Base-by-base conservation (phyloP, 306 rosid species). In the barrel medic (Medicago truncatula) region DNA sequence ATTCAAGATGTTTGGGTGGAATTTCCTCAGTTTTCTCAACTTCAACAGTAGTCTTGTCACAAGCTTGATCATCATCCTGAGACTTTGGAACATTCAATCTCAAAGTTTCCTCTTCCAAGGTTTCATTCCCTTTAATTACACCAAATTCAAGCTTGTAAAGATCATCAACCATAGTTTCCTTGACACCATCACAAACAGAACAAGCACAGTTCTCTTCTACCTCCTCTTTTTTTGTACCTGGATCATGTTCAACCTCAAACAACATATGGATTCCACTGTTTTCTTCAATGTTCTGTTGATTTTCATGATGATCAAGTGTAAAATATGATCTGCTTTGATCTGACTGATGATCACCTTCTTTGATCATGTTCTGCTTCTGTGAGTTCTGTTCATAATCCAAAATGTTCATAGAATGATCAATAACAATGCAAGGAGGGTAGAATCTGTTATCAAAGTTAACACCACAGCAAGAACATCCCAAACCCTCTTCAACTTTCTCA, bases 401-500 rank as follows among this genome's bases (percentile, higher is more conserved):
- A 89, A 73, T 85, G 21, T 73, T 80, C 87, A 87, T 80, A 75
- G 93, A 83, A 50, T 97, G 97, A 71, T 92, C 89, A 38, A 89
- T 71, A 58, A 90, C 66, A 83, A 86, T 67, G 75, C 95, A 90
- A 83, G 96, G 91, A 76, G 90, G 82, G 85, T 84, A 87, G 39
- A 83, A 79, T 31, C 89, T 86, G 76, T 28, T 70, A 46, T 82
- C 85, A 71, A 92, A 78, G 47, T 71, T 76, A 56, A 77, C 84
- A 36, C 96, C 93, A 69, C 99, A 95, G 84, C 99, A 95, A 72
- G 96, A 91, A 83, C 97, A 90, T 49, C 9, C 83, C 31, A 71
- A 78, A 81, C 62, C 75, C 70, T 81, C 89, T 13, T 86, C 89
- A 15, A 68, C 82, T 14, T 88, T 83, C 17, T 63, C 87, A 77